Base-by-base conservation (phyloP, 805 yeast species). In the Yarrowia yakushimensis region DNA sequence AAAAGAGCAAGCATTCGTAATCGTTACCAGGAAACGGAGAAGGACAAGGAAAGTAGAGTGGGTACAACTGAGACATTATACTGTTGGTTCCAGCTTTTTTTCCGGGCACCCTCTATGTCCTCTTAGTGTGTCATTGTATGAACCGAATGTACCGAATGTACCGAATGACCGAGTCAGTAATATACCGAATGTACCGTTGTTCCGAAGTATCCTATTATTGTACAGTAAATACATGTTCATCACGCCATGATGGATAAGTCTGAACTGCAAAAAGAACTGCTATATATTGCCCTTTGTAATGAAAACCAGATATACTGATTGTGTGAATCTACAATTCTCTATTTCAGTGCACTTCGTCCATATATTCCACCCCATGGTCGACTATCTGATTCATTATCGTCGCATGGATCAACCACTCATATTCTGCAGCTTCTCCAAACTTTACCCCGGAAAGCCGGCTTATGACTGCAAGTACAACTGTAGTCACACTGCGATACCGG, bases 381-480 rank as follows among this genome's bases (percentile, higher is more conserved):
- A 8, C 27, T 20, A 28, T 39, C 54, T 20, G 17, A 9, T 3
- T 17, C 18, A 20, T 48, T 31, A n/a, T 17, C 22, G 22, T 48
- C 39, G 55, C 28, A 39, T n/a, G 22, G 5, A 31, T 31, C 22
- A 28, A 13, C 39, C 54, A 31, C 37, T 2, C 11, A 15, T 31
- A 18, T 18, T 23, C 37, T 31, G 39, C 36, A 45, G 17, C 12
- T 8, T 7, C 11, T 5, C n/a, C 18, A 31, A 48, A 48, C 55
- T 48, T 33, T 48, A 48, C 55, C 55, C 55, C 55, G 55, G 55
- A 48, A 48, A 48, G 55, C 55, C 55, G 55, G 55, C 55, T 31
- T 31, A 11, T 13, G 18, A 45, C 2, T 1, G 11, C 11, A 34
- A 34, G 20, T n/a, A n/a, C 20, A 17, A 2, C 11, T 10, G n/a